phyloP scores from a whole-genome alignment of 2,329 filamentous ascomycete genomes.

The Aureobasidium zeae region DNA sequence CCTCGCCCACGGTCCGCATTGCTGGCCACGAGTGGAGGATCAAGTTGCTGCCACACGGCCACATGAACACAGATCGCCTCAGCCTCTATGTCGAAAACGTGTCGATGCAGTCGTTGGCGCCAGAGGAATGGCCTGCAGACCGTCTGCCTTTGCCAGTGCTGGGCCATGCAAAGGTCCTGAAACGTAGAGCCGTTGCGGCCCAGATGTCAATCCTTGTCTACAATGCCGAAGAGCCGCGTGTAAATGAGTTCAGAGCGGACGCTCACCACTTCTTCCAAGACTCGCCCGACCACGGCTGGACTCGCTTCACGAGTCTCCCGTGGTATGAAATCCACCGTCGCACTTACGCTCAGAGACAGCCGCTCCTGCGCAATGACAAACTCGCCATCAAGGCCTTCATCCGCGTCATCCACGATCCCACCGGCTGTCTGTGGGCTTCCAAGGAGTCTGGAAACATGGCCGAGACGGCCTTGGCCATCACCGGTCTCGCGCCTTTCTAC shows the following conservation, averaged over 20 bases:
- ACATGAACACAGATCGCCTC: slow-evolving; percentile 45
- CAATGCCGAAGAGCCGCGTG: slow-evolving; percentile 53
- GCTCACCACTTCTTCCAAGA: slow-evolving; percentile 51
- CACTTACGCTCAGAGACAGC: slow-evolving; percentile 48
- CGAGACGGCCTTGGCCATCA: slow-evolving; percentile 50
- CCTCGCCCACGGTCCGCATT: slow-evolving; percentile 46
- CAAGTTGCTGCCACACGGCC: slow-evolving; percentile 55
- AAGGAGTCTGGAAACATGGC: slow-evolving; percentile 21
- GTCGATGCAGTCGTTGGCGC: slow-evolving; percentile 30
- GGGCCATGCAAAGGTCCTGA: slow-evolving; percentile 24
- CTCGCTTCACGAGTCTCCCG: slow-evolving; percentile 47
- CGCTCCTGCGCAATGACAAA: slow-evolving; percentile 51
- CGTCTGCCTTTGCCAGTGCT: slow-evolving; percentile 25
- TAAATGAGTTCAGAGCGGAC: slow-evolving; percentile 47
- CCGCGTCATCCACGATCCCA: slow-evolving; percentile 51
- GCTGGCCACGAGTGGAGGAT: slow-evolving; percentile 56
- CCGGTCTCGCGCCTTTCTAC: slow-evolving; percentile 44
- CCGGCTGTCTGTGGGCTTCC: slow-evolving; percentile 45
- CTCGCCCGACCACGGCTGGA: slow-evolving; percentile 56
- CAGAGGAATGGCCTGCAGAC: slow-evolving; percentile 21
- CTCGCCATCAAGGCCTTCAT: slow-evolving; percentile 55
- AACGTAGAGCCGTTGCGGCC: slow-evolving; percentile 42
- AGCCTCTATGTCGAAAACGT: slow-evolving; percentile 55
- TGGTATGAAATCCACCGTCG: slow-evolving; percentile 50
- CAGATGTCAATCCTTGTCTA: slow-evolving; percentile 54